These are phyloP conservation scores for Lablab purpureus DNA, from an alignment of 306 rosid genomes.

Conservation along the genomic window DNA sequence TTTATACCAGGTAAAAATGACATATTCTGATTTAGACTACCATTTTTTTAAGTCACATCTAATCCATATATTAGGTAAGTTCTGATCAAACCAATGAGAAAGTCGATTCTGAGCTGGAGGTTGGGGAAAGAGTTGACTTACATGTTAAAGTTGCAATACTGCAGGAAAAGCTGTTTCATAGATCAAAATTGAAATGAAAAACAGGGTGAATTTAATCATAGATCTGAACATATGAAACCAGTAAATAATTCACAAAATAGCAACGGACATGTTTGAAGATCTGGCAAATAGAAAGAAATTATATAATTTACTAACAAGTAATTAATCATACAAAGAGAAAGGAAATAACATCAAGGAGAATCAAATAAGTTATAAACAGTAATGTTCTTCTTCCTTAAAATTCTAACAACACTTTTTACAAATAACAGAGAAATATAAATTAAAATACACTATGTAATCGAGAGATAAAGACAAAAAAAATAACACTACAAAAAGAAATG, in stretches of 20 bases:
- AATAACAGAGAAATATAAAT: background rate
- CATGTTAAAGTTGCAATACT: too few species aligned
- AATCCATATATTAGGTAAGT: too few species aligned
- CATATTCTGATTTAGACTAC: too few species aligned
- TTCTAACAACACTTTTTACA: background rate
- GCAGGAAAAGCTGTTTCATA: too few species aligned
- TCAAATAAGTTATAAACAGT: background rate
- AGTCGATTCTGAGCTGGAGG: too few species aligned
- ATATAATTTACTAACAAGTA: background rate
- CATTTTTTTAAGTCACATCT: too few species aligned
- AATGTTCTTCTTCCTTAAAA: background rate
- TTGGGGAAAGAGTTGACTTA: too few species aligned
- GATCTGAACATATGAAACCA: too few species aligned
- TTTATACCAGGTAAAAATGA: too few species aligned
- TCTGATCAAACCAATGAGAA: too few species aligned
- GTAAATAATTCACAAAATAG: background rate
- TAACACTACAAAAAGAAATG: background rate
- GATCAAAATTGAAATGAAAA: too few species aligned
- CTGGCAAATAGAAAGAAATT: background rate
- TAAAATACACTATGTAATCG: background rate
- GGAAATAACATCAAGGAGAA: background rate
- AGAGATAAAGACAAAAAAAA: background rate
- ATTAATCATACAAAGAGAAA: background rate
- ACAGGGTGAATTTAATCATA: too few species aligned
- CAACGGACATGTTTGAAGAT: conserved; percentile 7